Evolutionary conservation across 169 alveolate species (phyloP).

Genomic region (Plasmodium berghei): DNA sequence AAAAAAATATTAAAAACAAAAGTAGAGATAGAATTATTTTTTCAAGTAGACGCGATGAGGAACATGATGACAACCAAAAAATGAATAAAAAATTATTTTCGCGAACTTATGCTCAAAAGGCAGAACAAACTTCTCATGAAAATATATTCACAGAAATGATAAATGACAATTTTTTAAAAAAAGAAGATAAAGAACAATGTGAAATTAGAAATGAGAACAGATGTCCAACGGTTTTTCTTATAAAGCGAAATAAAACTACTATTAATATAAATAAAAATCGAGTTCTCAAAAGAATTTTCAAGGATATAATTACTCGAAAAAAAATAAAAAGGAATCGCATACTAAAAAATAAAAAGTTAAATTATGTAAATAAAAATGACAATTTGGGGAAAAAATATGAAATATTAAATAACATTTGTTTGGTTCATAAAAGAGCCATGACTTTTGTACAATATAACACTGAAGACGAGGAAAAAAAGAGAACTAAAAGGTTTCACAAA

Average conservation of each 20-base stretch:
- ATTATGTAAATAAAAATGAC: no score
- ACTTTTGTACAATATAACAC: background rate
- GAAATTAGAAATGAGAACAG: no score
- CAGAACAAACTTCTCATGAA: background rate
- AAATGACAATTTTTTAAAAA: no score
- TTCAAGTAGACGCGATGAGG: background rate
- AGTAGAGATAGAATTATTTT: background rate
- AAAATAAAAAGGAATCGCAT: no score
- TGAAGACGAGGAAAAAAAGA: background rate
- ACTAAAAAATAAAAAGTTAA: no score
- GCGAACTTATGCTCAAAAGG: slow-evolving; percentile 5
- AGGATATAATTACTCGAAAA: no score
- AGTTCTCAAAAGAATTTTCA: no score
- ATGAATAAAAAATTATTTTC: slow-evolving; percentile 13
- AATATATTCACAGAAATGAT: no score
- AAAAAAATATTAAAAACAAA: background rate
- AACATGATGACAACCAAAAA: background rate
- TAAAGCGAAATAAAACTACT: no score
- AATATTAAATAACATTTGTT: background rate
- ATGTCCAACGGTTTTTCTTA: no score
- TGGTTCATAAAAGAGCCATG: background rate
- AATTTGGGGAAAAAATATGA: background rate
- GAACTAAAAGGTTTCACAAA: background rate
- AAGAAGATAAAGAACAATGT: background rate
- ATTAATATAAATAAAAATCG: no score